Evolutionary conservation across 176 grass and related monocot genomes (phyloP), one percentile per base, ranked within the genome.

Genomic region (Phoenix roebelenii): DNA sequence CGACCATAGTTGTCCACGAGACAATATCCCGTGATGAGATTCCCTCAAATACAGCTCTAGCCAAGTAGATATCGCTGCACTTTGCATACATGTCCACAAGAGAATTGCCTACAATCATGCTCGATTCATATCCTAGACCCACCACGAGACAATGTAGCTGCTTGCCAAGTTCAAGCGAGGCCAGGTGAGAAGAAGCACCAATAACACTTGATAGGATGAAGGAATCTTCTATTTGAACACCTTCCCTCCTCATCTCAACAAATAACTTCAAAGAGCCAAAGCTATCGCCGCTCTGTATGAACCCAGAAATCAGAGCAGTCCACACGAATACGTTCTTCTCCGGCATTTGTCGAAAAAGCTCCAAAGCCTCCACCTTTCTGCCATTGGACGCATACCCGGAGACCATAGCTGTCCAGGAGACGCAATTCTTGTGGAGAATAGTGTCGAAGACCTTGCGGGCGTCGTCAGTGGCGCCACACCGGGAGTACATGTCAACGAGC

Each of bases 31-130:
- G 73, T 19, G 48, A 7, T 15, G 59, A 17, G 35, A 87, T 77
- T 50, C 72, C 72, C 50, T 85, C 66, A 66, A 91, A 97, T 23
- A 97, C 78, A 54, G 81, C 82, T 78, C 87, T 84, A 17, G 92
- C 92, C 25, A 81, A 88, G 17, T 72, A 64, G 72, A 97, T 83
- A 49, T 85, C 84, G n/a, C 81, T 88, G 54, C 92, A 97, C 69
- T 97, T 91, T 12, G 92, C 85, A 66, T 97, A 97, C 84, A 97
- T 91, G 76, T 91, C 87, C 19, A 91, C 73, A 54, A 97, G 54
- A 7, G 87, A 75, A 57, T 97, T 97, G 4, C 81, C 70, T 50
- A 91, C 35, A 54, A 91, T 78, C 39, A 80, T 76, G 60, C 70
- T 76, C 52, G 66, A 79, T 58, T 51, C 17, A 52, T 86, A 97